phyloP scores from a whole-genome alignment of 768 basidiomycete species.

The Calocybe gangraenosa region DNA sequence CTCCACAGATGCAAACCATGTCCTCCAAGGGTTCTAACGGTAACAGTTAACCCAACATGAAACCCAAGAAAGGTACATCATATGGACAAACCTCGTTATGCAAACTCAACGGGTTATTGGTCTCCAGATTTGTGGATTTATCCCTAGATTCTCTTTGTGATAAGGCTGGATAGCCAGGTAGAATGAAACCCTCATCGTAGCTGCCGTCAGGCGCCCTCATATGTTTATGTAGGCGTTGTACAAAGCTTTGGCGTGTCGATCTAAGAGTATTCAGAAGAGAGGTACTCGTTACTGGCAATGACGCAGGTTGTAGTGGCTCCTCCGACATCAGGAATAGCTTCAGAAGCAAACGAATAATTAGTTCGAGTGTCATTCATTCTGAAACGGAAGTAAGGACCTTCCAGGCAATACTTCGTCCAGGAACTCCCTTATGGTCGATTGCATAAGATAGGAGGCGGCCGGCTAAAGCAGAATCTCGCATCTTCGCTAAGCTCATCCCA shows the following conservation, averaged over 20 bases:
- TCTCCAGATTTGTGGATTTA: slow-evolving; percentile 46
- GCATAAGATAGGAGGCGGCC: slow-evolving; percentile 50
- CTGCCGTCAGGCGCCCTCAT: slow-evolving; percentile 85
- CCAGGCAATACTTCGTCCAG: slow-evolving; percentile 83
- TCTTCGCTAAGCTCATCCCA: slow-evolving; percentile 52
- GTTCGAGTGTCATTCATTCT: slow-evolving; percentile 9
- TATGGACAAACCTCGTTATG: slow-evolving; percentile 46
- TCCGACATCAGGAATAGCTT: slow-evolving; percentile 68
- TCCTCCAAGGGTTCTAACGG: slow-evolving; percentile 91
- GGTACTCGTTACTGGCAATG: slow-evolving; percentile 29
- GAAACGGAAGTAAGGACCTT: slow-evolving; percentile 48
- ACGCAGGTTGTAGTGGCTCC: slow-evolving; percentile 57
- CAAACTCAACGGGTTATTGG: slow-evolving; percentile 78
- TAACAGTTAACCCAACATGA: background rate
- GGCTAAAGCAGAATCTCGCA: slow-evolving; percentile 62
- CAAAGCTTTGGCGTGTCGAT: slow-evolving; percentile 51
- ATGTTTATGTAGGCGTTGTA: slow-evolving; percentile 55
- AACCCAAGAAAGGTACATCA: background rate
- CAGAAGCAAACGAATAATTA: slow-evolving; percentile 16
- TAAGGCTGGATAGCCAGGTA: slow-evolving; percentile 45
- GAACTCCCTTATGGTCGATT: slow-evolving; percentile 40
- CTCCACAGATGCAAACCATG: slow-evolving; percentile 89
- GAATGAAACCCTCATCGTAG: slow-evolving; percentile 62
- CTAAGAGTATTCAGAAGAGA: slow-evolving; percentile 41
- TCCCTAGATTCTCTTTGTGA: slow-evolving; percentile 26